phyloP scores from a whole-genome alignment of 2,329 filamentous ascomycete genomes.

The Eurotiales sp. region DNA sequence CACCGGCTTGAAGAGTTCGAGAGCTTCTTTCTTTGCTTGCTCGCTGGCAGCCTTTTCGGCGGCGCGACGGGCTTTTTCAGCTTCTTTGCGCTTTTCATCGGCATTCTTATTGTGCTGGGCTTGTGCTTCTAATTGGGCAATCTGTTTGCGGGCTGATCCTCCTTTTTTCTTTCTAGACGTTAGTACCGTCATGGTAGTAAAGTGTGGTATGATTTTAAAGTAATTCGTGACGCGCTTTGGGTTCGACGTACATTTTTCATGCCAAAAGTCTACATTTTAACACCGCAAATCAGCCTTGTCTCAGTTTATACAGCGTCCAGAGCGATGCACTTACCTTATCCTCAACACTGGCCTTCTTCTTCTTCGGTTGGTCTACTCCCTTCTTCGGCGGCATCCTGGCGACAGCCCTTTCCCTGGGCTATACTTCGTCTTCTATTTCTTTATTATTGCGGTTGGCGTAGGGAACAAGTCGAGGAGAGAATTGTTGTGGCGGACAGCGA shows the following conservation, averaged over 20 bases:
- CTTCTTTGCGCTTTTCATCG: conserved; percentile 78
- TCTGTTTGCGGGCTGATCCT: conserved; percentile 80
- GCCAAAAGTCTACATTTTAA: conserved; percentile 71
- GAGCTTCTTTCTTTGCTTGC: conserved; percentile 73
- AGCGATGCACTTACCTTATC: conserved; percentile 66
- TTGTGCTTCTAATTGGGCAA: conserved; percentile 75
- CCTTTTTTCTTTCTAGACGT: conserved; percentile 70
- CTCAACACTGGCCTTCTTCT: conserved; percentile 59
- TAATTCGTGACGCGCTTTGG: not conserved
- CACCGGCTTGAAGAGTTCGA: conserved; percentile 81
- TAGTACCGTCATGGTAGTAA: not conserved
- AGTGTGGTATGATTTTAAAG: not conserved
- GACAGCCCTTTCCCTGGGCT: conserved; percentile 15
- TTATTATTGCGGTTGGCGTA: not conserved
- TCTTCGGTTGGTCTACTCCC: conserved; percentile 40
- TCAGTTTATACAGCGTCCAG: no score
- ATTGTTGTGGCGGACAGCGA: not conserved
- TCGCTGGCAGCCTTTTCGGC: conserved; percentile 91
- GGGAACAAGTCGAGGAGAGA: not conserved
- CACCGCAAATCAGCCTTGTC: conserved; percentile 18
- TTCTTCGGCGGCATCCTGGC: conserved; percentile 49
- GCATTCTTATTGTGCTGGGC: conserved; percentile 71
- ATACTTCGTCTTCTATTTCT: not conserved
- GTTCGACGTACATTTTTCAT: conserved; percentile 77
- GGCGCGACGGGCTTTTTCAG: conserved; percentile 63